phyloP scores from a whole-genome alignment of 495 filamentous ascomycete species.

The Aspergillus egyptiacus region DNA sequence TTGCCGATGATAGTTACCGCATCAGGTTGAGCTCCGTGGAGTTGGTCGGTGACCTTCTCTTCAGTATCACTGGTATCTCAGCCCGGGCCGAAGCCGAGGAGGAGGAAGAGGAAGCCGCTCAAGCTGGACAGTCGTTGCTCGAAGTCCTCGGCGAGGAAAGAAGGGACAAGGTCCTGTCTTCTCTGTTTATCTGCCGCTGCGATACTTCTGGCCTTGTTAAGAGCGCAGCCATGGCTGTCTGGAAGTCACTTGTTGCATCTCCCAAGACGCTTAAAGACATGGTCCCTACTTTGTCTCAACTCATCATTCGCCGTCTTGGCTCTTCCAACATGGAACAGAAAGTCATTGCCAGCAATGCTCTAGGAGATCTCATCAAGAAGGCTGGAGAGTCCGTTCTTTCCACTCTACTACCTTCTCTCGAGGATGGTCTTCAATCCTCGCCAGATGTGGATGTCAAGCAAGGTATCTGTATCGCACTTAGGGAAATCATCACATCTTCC shows the following conservation, averaged over 20 bases:
- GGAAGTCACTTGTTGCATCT: slow-evolving; percentile 93
- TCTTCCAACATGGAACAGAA: slow-evolving; percentile 98
- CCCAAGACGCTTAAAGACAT: slow-evolving; percentile 91
- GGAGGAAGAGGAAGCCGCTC: slow-evolving; percentile 68
- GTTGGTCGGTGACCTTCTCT: slow-evolving; percentile 91
- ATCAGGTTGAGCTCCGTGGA: slow-evolving; percentile 97
- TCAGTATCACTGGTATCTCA: slow-evolving; percentile 94
- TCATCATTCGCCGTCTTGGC: slow-evolving; percentile 89
- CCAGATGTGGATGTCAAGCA: slow-evolving; percentile 92
- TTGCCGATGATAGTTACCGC: slow-evolving; percentile 92
- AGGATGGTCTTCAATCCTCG: slow-evolving; percentile 83
- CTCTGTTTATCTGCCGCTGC: slow-evolving; percentile 93
- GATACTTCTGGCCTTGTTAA: slow-evolving; percentile 93
- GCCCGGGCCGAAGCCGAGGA: slow-evolving; percentile 76
- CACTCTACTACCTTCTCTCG: slow-evolving; percentile 81
- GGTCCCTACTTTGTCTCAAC: slow-evolving; percentile 85
- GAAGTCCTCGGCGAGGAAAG: slow-evolving; percentile 94
- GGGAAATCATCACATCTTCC: slow-evolving; percentile 88
- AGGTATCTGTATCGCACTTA: slow-evolving; percentile 93
- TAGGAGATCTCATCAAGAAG: slow-evolving; percentile 94
- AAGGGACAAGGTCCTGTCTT: slow-evolving; percentile 89
- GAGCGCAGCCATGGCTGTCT: slow-evolving; percentile 82
- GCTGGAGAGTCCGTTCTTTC: slow-evolving; percentile 89
- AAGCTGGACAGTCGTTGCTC: slow-evolving; percentile 83
- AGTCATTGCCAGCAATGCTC: slow-evolving; percentile 92